These are phyloP conservation scores for Nasturtium officinale DNA, from an alignment of 345 rosid genomes.

Conservation along the genomic window DNA sequence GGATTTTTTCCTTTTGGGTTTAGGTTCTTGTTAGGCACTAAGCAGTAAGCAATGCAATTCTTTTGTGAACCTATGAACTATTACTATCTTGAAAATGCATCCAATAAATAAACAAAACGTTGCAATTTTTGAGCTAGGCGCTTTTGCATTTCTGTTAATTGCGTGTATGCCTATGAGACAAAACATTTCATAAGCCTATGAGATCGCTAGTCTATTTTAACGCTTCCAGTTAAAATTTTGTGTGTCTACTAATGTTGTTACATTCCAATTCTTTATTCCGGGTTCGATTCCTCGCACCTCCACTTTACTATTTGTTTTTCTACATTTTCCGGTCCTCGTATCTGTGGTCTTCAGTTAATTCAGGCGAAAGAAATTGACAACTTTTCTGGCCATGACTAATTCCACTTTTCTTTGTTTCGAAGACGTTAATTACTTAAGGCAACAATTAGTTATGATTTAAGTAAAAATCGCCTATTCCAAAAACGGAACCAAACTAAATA, in stretches of 20 bases:
- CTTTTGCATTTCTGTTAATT: not conserved
- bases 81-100: conserved; percentile 9
- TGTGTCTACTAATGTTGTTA: not conserved
- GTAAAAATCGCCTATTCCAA: not conserved
- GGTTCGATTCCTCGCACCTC: conserved; percentile 35
- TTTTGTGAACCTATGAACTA: conserved; percentile 24
- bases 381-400: not conserved
- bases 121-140: not conserved
- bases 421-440: conserved; percentile 9
- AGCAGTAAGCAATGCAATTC: conserved; percentile 18
- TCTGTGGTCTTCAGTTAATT: conserved; percentile 20
- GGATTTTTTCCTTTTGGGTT: conserved; percentile 1
- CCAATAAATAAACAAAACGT: not conserved
- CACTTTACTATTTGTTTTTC: not conserved
- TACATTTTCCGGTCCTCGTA: not conserved
- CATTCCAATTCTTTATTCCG: too few species aligned
- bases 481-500: not conserved
- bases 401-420: conserved; percentile 25
- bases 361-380: conserved; percentile 26
- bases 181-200: too few species aligned
- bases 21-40: conserved; percentile 14
- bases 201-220: too few species aligned
- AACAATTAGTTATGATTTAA: not conserved
- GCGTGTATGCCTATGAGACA: not conserved
- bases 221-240: too few species aligned